Evolutionary conservation across 495 filamentous ascomycete species (phyloP), one percentile per base, ranked within the genome.

Genomic region (Cenococcum geophilum): DNA sequence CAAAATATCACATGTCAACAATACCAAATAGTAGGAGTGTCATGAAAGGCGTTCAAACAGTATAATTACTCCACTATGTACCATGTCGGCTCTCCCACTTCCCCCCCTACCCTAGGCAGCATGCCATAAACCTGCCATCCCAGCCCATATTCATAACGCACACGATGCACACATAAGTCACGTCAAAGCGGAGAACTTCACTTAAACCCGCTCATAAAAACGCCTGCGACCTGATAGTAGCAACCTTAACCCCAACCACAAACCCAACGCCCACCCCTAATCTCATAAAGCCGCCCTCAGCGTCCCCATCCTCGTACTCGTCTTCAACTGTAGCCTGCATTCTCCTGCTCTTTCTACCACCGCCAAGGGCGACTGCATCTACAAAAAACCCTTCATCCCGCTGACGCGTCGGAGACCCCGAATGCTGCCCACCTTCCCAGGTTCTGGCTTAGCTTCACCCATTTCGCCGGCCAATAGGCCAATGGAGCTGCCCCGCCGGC

Each of bases 381-480:
- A 75, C 71, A 75, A 75, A 74, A 75, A 75, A 73, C 73, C 70
- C 67, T 74, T 73, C 43, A 58, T 61, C 21, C 67, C 61, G 42
- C 70, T 73, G 45, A 70, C 60, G 49, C 70, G 65, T 51, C 74
- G 25, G 27, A 70, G 51, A 27, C 55, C 71, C 59, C 68, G 67
- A 65, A 57, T 62, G 58, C 71, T 72, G 55, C 60, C 69, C 55
- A 60, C 54, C 40, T 59, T 65, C 5, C 58, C 66, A 54, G 64
- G 60, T 32, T 64, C 65, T 42, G 51, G 47, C 16, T 58, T 58
- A 8, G 48, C 55, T 22, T 59, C 66, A 23, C 66, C 66, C 55
- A 68, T 59, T 23, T 65, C 62, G 52, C 67, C 70, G 27, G 66
- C 71, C 20, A 65, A 50, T 48, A 65, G 60, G n/a, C 68, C 71